These are phyloP conservation scores for Nothopassalora personata DNA, from an alignment of 2,329 filamentous ascomycete species.

Conservation along the genomic window DNA sequence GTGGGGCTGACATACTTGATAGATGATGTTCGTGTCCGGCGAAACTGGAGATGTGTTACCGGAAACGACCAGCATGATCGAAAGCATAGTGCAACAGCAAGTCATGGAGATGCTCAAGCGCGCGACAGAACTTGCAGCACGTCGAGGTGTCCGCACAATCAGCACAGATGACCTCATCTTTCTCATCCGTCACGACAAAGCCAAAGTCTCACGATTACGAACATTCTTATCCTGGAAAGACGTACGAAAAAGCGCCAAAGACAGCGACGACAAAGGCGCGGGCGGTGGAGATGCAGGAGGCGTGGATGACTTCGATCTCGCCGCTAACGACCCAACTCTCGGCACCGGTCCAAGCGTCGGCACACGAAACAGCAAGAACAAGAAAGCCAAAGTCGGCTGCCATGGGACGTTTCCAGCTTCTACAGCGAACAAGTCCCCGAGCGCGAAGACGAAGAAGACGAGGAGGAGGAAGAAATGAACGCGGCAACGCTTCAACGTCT, in stretches of 20 bases:
- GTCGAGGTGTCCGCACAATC: conserved; percentile 86
- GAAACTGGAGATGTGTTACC: conserved; percentile 86
- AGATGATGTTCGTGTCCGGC: conserved; percentile 99
- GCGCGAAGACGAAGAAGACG: conserved; percentile 93
- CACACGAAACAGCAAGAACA: conserved; percentile 64
- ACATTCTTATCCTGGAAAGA: conserved; percentile 99
- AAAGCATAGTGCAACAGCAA: conserved; percentile 95
- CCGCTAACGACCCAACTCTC: conserved; percentile 61
- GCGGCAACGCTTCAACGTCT: conserved; percentile 89
- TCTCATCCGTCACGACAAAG: conserved; percentile 91
- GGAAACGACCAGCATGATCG: conserved; percentile 92
- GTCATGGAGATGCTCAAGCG: conserved; percentile 93
- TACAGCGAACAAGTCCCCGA: conserved; percentile 88
- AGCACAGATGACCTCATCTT: conserved; percentile 92
- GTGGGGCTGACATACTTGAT: conserved; percentile 18
- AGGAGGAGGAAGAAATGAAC: conserved; percentile 97
- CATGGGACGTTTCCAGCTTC: conserved; percentile 90
- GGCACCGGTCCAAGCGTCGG: conserved; percentile 55
- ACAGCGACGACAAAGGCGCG: conserved; percentile 89
- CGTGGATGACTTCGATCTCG: conserved; percentile 51
- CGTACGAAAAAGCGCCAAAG: conserved; percentile 95
- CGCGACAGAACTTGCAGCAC: conserved; percentile 85
- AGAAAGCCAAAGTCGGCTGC: conserved; percentile 91
- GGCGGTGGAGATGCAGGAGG: conserved; percentile 67
- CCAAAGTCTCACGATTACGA: conserved; percentile 89